Percentiles rank a stretch among this genome's conserved stretches.
Evolutionary conservation across 2,329 filamentous ascomycete genomes (phyloP).

Genomic region (Calonectria pteridis): DNA sequence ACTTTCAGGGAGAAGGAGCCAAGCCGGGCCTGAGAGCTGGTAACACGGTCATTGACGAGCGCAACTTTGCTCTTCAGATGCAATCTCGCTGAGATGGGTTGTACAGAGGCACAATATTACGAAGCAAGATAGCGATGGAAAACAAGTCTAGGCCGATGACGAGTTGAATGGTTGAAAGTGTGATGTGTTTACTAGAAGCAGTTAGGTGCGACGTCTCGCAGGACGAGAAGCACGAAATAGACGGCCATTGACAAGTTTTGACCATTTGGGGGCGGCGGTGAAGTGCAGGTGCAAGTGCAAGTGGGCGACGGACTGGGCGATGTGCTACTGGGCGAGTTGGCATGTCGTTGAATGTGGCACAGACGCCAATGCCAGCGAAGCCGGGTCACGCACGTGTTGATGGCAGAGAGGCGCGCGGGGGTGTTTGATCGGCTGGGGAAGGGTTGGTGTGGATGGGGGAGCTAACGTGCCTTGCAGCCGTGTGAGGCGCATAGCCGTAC

Average conservation of each 20-base stretch:
- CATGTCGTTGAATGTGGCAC: constrained; percentile 16
- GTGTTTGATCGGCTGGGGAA: not conserved
- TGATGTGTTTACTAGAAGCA: constrained; percentile 36
- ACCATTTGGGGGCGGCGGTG: constrained; percentile 13
- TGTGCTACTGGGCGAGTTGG: constrained; percentile 8
- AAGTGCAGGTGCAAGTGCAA: not conserved
- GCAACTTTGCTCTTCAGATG: constrained; percentile 46
- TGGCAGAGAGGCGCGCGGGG: not conserved
- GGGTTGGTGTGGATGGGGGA: not conserved
- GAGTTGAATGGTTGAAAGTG: constrained; percentile 25
- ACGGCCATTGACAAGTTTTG: constrained; percentile 17
- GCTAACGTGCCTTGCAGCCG: constrained; percentile 19
- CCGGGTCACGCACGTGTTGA: constrained; percentile 1
- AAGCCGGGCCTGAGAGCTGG: constrained; percentile 51
- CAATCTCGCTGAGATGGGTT: constrained; percentile 21
- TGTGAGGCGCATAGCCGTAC: constrained; percentile 1
- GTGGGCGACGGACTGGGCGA: not conserved
- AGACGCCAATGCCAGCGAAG: not conserved
- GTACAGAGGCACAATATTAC: constrained; percentile 28
- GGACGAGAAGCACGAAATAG: constrained; percentile 37
- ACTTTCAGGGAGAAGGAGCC: constrained; percentile 53
- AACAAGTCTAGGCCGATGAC: constrained; percentile 13
- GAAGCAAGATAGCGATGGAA: constrained; percentile 27
- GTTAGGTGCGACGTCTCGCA: constrained; percentile 35
- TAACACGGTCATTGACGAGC: constrained; percentile 55